Evolutionary conservation across 345 rosid species (phyloP).

Genomic region (Camelina laxa): DNA sequence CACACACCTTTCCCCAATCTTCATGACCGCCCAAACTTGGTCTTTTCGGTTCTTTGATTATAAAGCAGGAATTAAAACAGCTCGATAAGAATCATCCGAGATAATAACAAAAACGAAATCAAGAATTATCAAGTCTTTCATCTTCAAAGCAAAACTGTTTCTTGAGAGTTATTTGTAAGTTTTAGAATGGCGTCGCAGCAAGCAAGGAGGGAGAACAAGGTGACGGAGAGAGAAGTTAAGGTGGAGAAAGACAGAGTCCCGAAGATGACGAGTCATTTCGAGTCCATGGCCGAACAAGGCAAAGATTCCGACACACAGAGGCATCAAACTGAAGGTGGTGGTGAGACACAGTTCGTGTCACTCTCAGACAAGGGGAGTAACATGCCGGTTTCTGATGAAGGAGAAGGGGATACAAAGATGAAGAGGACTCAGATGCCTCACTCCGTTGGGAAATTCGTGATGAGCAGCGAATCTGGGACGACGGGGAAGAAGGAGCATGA

Average conservation of each 20-base stretch:
- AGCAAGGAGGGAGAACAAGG: slow-evolving; percentile 52
- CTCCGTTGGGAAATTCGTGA: slow-evolving; percentile 46
- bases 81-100: slow-evolving; percentile 23
- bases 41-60: slow-evolving; percentile 18
- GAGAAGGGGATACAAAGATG: slow-evolving; percentile 36
- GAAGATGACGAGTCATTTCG: slow-evolving; percentile 65
- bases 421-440: slow-evolving; percentile 36
- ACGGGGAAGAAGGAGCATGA: slow-evolving; percentile 19
- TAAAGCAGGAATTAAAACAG: slow-evolving; percentile 25
- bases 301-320: slow-evolving; percentile 8
- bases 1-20: slow-evolving; percentile 33
- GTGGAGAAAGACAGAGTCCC: slow-evolving; percentile 69
- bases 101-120: too few relatives aligned
- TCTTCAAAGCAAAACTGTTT: slow-evolving; percentile 15
- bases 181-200: slow-evolving; percentile 70
- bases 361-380: slow-evolving; percentile 36
- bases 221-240: slow-evolving; percentile 48
- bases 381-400: slow-evolving; percentile 32
- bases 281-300: slow-evolving; percentile 47
- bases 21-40: slow-evolving; percentile 10
- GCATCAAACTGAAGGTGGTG: slow-evolving; percentile 23
- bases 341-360: slow-evolving; percentile 46
- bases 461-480: slow-evolving; percentile 28
- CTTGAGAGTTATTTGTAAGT: neutral
- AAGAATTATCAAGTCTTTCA: neutral